These are phyloP conservation scores for Nakaseomyces glabratus DNA, from an alignment of 1,139 yeast genomes.

Conservation along the genomic window DNA sequence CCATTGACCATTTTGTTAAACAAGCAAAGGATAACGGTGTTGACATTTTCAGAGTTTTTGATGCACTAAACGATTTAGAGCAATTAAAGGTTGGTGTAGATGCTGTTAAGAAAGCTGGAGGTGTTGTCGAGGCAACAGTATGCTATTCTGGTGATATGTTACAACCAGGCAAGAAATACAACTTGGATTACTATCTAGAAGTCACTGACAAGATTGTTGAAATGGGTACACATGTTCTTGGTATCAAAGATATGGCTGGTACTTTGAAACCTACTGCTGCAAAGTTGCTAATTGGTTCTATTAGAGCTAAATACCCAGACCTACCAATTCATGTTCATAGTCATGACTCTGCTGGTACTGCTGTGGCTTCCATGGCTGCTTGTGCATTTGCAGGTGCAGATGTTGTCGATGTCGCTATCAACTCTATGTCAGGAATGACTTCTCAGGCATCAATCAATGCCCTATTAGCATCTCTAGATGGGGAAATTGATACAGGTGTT, in stretches of 20 bases:
- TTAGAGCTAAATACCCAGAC: slow-evolving; percentile 81
- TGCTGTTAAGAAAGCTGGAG: slow-evolving; percentile 97
- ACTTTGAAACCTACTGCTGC: slow-evolving; percentile 96
- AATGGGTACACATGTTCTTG: slow-evolving; percentile 94
- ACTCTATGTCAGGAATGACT: slow-evolving; percentile 96
- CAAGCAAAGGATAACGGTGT: slow-evolving; percentile 96
- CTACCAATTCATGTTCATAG: slow-evolving; percentile 97
- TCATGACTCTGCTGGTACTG: slow-evolving; percentile 99
- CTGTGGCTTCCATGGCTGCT: slow-evolving; percentile 93
- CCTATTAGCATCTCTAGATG: slow-evolving; percentile 82
- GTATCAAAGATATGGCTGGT: slow-evolving; percentile 99
- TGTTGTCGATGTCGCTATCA: slow-evolving; percentile 94
- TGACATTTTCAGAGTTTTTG: slow-evolving; percentile 95
- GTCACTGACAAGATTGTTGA: slow-evolving; percentile 77
- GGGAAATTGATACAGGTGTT: slow-evolving; percentile 71
- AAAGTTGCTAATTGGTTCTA: slow-evolving; percentile 60
- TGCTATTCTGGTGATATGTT: slow-evolving; percentile 99
- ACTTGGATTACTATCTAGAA: slow-evolving; percentile 75
- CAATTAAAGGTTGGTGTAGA: slow-evolving; percentile 96
- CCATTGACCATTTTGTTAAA: slow-evolving; percentile 89
- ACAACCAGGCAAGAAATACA: slow-evolving; percentile 88
- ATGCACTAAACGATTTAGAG: slow-evolving; percentile 91
- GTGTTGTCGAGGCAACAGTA: slow-evolving; percentile 96
- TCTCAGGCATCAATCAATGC: slow-evolving; percentile 97
- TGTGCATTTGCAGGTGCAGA: slow-evolving; percentile 96